Conservation (phyloP, 1,284 basidiomycete species). For the Ustilago cynodontis region DNA sequence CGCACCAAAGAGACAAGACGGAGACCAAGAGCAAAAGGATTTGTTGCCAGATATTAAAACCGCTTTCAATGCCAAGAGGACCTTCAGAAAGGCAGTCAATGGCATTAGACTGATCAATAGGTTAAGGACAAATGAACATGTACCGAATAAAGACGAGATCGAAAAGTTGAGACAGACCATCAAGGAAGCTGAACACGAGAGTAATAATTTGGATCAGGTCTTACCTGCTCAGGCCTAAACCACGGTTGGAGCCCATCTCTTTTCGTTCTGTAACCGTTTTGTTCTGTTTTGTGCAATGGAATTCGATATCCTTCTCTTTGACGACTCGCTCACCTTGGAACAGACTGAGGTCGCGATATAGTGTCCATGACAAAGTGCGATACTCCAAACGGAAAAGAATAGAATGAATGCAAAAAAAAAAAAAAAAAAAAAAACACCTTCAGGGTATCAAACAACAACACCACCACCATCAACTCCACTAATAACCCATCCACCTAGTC, state of each 20-base stretch:
- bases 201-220: conserved; percentile 52
- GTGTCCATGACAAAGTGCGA: conserved; percentile 14
- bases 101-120: conserved; percentile 65
- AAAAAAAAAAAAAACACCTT: not conserved
- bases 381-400: too few relatives aligned
- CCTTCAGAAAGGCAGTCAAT: conserved; percentile 68
- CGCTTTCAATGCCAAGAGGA: conserved; percentile 68
- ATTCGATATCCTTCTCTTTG: not conserved
- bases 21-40: conserved; percentile 53
- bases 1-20: not conserved
- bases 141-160: conserved; percentile 47
- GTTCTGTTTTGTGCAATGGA: conserved; percentile 21
- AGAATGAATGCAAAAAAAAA: not conserved
- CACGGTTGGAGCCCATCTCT: too few relatives aligned
- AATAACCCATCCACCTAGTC: conserved; percentile 61
- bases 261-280: too few relatives aligned
- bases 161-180: conserved; percentile 49
- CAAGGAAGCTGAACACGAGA: conserved; percentile 52
- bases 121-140: conserved; percentile 43
- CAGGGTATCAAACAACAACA: conserved; percentile 1
- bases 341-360: too few relatives aligned
- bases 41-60: conserved; percentile 68
- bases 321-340: too few relatives aligned
- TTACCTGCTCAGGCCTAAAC: conserved; percentile 1
- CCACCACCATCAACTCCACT: not conserved